These are phyloP conservation scores for Poteriospumella lacustris DNA, from an alignment of 108 stramenopile species.

Conservation along the genomic window DNA sequence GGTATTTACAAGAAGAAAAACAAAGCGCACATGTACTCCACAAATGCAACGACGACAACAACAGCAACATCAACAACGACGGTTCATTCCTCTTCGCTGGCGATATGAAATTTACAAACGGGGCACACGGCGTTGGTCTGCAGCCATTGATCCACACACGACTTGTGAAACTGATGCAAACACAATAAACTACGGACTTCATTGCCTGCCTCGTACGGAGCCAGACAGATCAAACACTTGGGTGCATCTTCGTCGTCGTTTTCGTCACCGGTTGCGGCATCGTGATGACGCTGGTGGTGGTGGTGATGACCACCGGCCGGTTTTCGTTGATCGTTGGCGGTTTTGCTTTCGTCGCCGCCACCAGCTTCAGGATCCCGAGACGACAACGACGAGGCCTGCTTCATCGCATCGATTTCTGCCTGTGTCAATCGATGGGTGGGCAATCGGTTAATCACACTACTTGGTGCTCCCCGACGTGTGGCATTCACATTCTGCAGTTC, in stretches of 20 bases:
- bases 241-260: neutral
- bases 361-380: neutral
- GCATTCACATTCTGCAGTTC: too few relatives aligned
- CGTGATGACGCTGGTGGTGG: too few relatives aligned
- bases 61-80: too few relatives aligned
- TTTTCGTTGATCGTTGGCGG: too few relatives aligned
- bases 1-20: too few relatives aligned
- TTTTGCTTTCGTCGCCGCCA: neutral
- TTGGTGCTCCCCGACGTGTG: neutral
- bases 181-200: neutral
- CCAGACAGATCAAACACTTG: neutral
- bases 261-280: too few relatives aligned
- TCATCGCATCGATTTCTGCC: neutral
- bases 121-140: neutral
- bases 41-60: too few relatives aligned
- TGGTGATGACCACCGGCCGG: too few relatives aligned
- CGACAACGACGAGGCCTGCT: neutral
- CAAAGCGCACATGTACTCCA: too few relatives aligned
- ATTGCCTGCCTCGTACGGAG: neutral
- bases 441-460: neutral
- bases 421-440: neutral
- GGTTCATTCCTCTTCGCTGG: too few relatives aligned
- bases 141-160: neutral
- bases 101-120: constrained; percentile 5
- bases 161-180: neutral